phyloP scores from a whole-genome alignment of 2,329 filamentous ascomycete species.

The Fusarium coffeatum region DNA sequence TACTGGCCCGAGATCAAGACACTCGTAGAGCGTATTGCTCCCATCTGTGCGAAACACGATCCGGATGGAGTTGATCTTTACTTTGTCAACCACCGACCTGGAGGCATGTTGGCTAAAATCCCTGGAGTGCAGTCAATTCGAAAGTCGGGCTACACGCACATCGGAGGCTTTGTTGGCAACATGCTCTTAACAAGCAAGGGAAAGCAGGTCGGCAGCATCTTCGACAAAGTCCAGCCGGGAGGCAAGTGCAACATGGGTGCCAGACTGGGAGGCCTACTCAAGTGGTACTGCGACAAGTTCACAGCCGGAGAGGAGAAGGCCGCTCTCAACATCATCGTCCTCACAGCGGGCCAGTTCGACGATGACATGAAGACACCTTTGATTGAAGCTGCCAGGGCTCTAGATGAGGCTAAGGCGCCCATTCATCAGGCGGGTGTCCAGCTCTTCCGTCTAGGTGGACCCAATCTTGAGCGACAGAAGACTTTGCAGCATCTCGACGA shows the following conservation, averaged over 20 bases:
- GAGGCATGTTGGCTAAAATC: constrained; percentile 14
- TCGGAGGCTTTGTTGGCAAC: constrained; percentile 11
- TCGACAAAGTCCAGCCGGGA: constrained; percentile 15
- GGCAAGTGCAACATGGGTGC: constrained; percentile 25
- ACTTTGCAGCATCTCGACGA: constrained; percentile 20
- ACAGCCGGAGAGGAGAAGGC: constrained; percentile 19
- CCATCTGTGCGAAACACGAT: constrained; percentile 18
- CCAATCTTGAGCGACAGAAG: constrained; percentile 13
- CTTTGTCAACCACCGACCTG: constrained; percentile 19
- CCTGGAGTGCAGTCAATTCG: constrained; percentile 20
- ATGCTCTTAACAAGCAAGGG: constrained; percentile 22
- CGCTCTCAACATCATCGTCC: constrained; percentile 13
- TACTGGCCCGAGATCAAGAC: constrained; percentile 25
- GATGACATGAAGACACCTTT: constrained; percentile 21
- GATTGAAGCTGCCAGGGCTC: constrained; percentile 14
- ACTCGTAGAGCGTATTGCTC: constrained; percentile 22
- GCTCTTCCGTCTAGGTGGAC: constrained; percentile 7
- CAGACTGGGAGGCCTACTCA: constrained; percentile 13
- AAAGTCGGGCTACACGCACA: constrained; percentile 19
- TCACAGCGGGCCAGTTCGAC: constrained; percentile 19
- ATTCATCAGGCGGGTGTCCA: constrained; percentile 23
- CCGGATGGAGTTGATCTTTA: constrained; percentile 19
- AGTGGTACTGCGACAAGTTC: constrained; percentile 26
- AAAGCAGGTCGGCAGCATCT: constrained; percentile 17
- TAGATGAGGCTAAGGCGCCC: constrained; percentile 21